A percentile compares a stretch with the other conserved stretches of the same genome.
phyloP scores from a whole-genome alignment of 192 early-diverging fungal genomes.

The Glomus cerebriforme region DNA sequence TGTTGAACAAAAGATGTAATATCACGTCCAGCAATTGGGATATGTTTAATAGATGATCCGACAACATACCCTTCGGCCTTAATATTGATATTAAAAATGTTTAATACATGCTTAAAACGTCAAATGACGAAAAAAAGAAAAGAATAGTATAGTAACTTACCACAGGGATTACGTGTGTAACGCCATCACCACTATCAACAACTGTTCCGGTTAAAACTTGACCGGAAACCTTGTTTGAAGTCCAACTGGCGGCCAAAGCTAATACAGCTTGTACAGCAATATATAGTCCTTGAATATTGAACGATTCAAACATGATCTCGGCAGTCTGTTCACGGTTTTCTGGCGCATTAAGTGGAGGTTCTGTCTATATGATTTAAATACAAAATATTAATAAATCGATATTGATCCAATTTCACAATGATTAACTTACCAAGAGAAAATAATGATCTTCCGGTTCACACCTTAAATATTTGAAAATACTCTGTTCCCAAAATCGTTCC shows the following conservation, averaged over 20 bases:
- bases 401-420: neutral
- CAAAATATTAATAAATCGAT: neutral
- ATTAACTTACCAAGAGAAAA: constrained; percentile 76
- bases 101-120: too few relatives aligned
- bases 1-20: constrained; percentile 98
- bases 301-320: constrained; percentile 99
- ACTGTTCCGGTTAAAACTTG: constrained; percentile 97
- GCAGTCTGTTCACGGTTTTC: constrained; percentile 99
- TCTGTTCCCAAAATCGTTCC: constrained; percentile 99
- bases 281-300: constrained; percentile 96
- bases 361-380: constrained; percentile 64
- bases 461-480: constrained; percentile 96
- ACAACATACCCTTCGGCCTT: constrained; percentile 98
- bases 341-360: constrained; percentile 96
- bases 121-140: neutral
- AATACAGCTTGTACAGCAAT: constrained; percentile 99
- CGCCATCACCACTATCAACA: constrained; percentile 97
- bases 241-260: constrained; percentile 95
- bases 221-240: constrained; percentile 77
- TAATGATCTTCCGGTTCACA: constrained; percentile 99
- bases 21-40: constrained; percentile 98
- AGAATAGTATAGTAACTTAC: constrained; percentile 46
- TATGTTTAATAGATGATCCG: constrained; percentile 96
- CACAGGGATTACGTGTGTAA: constrained; percentile 99
- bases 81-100: neutral